These are phyloP conservation scores for Lojkania enalia DNA, from an alignment of 2,329 filamentous ascomycete species.

Conservation along the genomic window DNA sequence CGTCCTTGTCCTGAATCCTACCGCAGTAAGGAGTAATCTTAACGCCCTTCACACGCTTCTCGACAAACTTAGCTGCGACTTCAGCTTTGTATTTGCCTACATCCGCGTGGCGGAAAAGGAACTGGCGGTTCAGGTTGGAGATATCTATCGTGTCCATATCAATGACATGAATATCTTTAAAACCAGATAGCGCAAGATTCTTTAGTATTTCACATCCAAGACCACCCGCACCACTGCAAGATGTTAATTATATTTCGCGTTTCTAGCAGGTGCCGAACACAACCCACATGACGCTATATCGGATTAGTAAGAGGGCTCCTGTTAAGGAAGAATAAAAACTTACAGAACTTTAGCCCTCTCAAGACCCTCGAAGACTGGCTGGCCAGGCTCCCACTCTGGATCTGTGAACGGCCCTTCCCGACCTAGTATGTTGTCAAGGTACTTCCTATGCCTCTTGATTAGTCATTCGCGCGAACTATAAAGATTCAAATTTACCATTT, in stretches of 20 bases:
- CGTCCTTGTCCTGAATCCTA: conserved; percentile 95
- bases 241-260: conserved; percentile 47
- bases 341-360: conserved; percentile 62
- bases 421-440: conserved; percentile 79
- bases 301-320: conserved; percentile 27
- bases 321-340: no score
- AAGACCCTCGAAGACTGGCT: conserved; percentile 51
- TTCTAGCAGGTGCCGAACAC: neutral
- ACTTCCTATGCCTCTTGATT: conserved; percentile 62
- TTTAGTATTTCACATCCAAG: conserved; percentile 96
- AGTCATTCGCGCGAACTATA: conserved; percentile 13
- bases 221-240: conserved; percentile 84
- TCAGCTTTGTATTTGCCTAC: conserved; percentile 94
- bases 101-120: conserved; percentile 88
- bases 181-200: conserved; percentile 91
- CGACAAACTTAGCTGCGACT: conserved; percentile 88
- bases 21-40: conserved; percentile 92
- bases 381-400: conserved; percentile 56
- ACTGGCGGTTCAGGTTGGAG: conserved; percentile 96
- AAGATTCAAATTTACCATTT: conserved; percentile 44
- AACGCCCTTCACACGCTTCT: conserved; percentile 85
- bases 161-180: conserved; percentile 97
- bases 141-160: conserved; percentile 99
- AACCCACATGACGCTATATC: conserved; percentile 44
- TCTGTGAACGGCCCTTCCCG: conserved; percentile 82